phyloP scores from a whole-genome alignment of 768 basidiomycete genomes.

The Aureoboletus auriporus region DNA sequence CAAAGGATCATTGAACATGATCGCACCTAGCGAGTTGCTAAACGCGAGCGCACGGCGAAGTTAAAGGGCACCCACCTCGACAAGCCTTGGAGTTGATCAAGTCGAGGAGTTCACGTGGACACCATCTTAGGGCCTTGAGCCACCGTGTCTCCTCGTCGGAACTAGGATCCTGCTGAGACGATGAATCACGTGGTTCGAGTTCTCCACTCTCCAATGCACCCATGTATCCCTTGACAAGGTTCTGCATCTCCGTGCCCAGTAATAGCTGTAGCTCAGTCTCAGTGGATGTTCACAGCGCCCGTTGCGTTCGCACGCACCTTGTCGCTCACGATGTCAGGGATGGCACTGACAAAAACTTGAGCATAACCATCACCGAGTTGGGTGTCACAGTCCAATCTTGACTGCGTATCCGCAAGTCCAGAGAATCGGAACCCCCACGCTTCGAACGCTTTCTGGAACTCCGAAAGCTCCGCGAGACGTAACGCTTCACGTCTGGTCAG shows the following conservation, averaged over 20 bases:
- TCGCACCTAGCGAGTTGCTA: conserved; percentile 60
- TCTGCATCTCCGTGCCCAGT: conserved; percentile 65
- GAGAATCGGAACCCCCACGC: conserved; percentile 69
- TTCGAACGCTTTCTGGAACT: conserved; percentile 46
- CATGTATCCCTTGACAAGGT: conserved; percentile 71
- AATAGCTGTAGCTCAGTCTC: conserved; percentile 45
- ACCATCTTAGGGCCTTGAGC: conserved; percentile 73
- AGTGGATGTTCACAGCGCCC: neutral
- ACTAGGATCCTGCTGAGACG: conserved; percentile 9
- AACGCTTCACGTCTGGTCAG: conserved; percentile 63
- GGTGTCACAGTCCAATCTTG: conserved; percentile 16
- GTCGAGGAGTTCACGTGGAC: conserved; percentile 79
- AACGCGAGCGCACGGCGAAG: neutral
- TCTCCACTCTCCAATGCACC: conserved; percentile 53
- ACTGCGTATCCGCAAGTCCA: conserved; percentile 27
- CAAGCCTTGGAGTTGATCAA: conserved; percentile 95
- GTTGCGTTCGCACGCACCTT: conserved; percentile 41
- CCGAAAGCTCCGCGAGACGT: conserved; percentile 39
- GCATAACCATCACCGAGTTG: conserved; percentile 38
- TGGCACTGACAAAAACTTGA: conserved; percentile 58
- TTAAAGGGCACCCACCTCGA: conserved; percentile 55
- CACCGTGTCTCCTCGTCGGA: conserved; percentile 38
- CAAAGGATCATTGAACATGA: conserved; percentile 93
- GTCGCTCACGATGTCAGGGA: conserved; percentile 70
- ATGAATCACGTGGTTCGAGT: conserved; percentile 16